Evolutionary conservation across 805 yeast genomes (phyloP), one percentile per base, ranked within the genome.

Genomic region (Zygosaccharomyces lentus): DNA sequence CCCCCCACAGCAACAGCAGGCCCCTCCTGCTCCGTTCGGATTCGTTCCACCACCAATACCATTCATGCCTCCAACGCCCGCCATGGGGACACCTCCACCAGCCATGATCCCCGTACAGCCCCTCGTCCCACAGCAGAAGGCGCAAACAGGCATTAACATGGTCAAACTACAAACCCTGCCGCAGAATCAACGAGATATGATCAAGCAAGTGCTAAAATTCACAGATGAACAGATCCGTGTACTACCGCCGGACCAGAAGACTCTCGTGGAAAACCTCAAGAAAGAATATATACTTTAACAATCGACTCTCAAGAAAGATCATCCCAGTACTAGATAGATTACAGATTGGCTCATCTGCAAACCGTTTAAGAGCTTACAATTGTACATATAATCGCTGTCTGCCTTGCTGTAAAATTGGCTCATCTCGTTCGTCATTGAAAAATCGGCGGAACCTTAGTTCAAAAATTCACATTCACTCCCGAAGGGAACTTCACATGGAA

Each of bases 171-270:
- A 73, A 16, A 65, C 68, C 23, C 64, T 83, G 50, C 75, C 81
- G 8, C 75, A 73, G 29, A 75, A 76, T 38, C 85, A 82, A 61
- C 84, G 84, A 23, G 70, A 63, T 7, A 69, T 78, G 62, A 74
- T 78, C 25, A 67, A 67, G 37, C 80, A 76, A 51, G 77, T 80
- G 10, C 61, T 78, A 50, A 61, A 62, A 12, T 55, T 79, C 37
- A 62, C 75, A 1, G 73, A 69, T 12, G 73, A 64, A 12, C 79
- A 76, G 51, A 52, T 78, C 3, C 53, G 52, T 15, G 55, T 54
- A 4, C 58, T 77, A 19, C 78, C 81, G 1, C 65, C 56, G 1
- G 75, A 71, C 24, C 81, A 78, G 58, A 64, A 66, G 38, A 35
- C 69, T 30, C 77, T 81, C 81, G 81, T 82, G 16, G 70, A 71